Conservation (phyloP, 306 rosid genomes). For the Lathyrus tuberosus region DNA sequence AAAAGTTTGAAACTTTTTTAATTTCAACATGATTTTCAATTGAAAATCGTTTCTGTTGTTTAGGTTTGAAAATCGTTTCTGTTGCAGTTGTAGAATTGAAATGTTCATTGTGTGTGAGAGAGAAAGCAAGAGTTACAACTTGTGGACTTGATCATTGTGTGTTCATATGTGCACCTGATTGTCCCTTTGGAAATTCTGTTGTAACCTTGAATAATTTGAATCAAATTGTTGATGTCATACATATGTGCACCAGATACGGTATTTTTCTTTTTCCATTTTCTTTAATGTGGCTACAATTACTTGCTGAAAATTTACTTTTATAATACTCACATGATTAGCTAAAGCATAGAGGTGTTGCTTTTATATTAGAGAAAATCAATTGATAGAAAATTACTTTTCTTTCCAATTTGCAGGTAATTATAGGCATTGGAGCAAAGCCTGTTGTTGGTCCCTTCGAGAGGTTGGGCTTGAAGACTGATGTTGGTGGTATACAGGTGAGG, state of each 20-base stretch:
- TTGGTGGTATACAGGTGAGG: constrained; percentile 85
- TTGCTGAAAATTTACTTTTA: constrained; percentile 23
- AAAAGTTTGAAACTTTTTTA: no score
- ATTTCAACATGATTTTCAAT: no score
- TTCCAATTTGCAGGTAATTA: constrained; percentile 62
- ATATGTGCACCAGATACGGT: constrained; percentile 93
- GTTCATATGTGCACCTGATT: no score
- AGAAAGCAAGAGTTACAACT: no score
- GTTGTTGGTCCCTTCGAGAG: constrained; percentile 79
- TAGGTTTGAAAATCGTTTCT: no score
- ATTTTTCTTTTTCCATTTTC: constrained; percentile 14
- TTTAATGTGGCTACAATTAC: background rate
- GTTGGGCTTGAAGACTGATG: constrained; percentile 63
- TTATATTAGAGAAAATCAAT: constrained; percentile 6
- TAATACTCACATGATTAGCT: constrained; percentile 15
- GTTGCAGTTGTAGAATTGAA: no score
- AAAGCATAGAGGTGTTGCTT: constrained; percentile 12
- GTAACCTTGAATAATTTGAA: no score
- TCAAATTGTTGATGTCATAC: no score
- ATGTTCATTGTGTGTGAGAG: no score
- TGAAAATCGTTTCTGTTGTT: no score
- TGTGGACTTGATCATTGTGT: no score
- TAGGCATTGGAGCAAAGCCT: constrained; percentile 93
- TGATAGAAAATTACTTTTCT: constrained; percentile 27
- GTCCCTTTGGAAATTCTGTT: no score